phyloP scores from a whole-genome alignment of 2,329 filamentous ascomycete genomes.

The Botrytis elliptica region DNA sequence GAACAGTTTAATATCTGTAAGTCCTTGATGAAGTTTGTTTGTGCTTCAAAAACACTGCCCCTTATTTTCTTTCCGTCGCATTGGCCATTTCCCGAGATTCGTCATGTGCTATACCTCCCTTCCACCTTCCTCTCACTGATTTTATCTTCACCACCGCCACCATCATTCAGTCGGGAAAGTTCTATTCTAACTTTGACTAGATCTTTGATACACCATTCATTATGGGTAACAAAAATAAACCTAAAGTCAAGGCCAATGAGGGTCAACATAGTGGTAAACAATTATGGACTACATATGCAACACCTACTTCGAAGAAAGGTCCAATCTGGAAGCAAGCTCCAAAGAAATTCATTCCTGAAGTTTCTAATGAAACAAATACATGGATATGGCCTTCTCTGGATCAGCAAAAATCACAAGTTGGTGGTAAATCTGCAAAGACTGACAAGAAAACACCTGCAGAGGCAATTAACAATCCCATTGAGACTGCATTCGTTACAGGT shows the following conservation, averaged over 20 bases:
- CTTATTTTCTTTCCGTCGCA: not conserved
- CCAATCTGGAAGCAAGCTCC: not conserved
- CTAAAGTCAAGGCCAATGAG: not conserved
- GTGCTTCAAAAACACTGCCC: not conserved
- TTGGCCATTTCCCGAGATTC: not conserved
- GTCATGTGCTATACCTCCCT: not conserved
- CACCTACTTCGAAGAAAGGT: not conserved
- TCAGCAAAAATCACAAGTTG: not conserved
- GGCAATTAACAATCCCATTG: not conserved
- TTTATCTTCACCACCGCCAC: not conserved
- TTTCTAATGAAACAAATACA: not conserved
- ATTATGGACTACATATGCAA: not conserved
- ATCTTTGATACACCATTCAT: not conserved
- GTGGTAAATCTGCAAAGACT: not conserved
- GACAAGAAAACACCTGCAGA: not conserved
- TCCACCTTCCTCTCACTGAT: not conserved
- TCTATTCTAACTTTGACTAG: not conserved
- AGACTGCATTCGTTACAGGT: not conserved
- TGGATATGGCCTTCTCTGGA: not conserved
- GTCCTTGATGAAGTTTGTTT: not conserved
- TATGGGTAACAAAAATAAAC: not conserved
- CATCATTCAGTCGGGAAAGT: not conserved
- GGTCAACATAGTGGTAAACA: not conserved
- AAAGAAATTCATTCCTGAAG: not conserved
- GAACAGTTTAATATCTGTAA: not conserved